Conservation (phyloP, 768 basidiomycete species). For the Calocybe gangraenosa region DNA sequence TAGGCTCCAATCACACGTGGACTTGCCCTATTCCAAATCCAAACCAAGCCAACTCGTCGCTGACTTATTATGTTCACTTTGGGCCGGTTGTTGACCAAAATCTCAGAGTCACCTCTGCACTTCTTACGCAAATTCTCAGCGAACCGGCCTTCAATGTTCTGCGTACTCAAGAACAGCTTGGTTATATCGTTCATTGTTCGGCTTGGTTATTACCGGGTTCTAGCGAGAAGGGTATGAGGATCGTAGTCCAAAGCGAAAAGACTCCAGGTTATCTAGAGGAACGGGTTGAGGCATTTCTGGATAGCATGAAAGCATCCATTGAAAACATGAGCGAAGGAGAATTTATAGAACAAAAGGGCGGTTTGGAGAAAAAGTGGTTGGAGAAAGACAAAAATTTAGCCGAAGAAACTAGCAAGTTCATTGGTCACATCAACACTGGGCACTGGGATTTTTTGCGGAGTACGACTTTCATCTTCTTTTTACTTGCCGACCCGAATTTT, state of each 20-base stretch:
- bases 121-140: slow-evolving; percentile 80
- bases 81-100: slow-evolving; percentile 63
- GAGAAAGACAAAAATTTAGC: slow-evolving; percentile 86
- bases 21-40: slow-evolving; percentile 68
- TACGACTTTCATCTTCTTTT: slow-evolving; percentile 36
- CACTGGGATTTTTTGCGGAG: slow-evolving; percentile 86
- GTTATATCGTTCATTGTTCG: slow-evolving; percentile 79
- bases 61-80: slow-evolving; percentile 83
- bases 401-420: slow-evolving; percentile 73
- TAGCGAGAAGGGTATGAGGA: slow-evolving; percentile 70
- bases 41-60: slow-evolving; percentile 80
- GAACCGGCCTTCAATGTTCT: slow-evolving; percentile 91
- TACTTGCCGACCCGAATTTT: background rate
- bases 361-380: slow-evolving; percentile 75
- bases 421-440: slow-evolving; percentile 68
- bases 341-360: slow-evolving; percentile 73
- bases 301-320: slow-evolving; percentile 63
- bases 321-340: slow-evolving; percentile 66
- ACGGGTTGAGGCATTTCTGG: slow-evolving; percentile 86
- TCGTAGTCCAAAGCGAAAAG: slow-evolving; percentile 88
- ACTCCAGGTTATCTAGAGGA: slow-evolving; percentile 75
- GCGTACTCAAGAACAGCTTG: slow-evolving; percentile 92
- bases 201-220: slow-evolving; percentile 56
- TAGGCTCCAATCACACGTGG: slow-evolving; percentile 72
- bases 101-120: slow-evolving; percentile 59